Percentiles rank a stretch among this genome's conserved stretches.
These are phyloP conservation scores for Physcomitrium patens DNA, from an alignment of 225 moss, liverwort and hornwort genomes.

Conservation along the genomic window DNA sequence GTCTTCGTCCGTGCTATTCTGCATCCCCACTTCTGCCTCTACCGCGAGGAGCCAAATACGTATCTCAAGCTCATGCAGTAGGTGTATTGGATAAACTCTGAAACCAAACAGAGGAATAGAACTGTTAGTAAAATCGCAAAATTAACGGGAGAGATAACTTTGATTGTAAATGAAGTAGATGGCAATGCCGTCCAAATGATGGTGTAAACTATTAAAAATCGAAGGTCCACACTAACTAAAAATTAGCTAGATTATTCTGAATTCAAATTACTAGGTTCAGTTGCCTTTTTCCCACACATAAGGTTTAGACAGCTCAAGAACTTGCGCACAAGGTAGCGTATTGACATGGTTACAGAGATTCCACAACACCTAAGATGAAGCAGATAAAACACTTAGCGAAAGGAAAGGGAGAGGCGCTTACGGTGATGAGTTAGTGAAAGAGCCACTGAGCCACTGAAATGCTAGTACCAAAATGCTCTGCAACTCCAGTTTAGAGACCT, in stretches of 20 bases:
- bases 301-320: background rate
- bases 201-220: background rate
- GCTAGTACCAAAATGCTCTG: slow-evolving; percentile 71
- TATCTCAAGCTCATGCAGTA: slow-evolving; percentile 71
- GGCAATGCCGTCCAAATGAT: background rate
- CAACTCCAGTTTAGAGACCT: slow-evolving; percentile 64
- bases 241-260: no score
- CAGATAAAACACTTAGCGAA: background rate
- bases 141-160: background rate
- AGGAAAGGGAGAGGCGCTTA: slow-evolving; percentile 22
- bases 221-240: no score
- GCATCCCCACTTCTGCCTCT: slow-evolving; percentile 63
- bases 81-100: slow-evolving; percentile 68
- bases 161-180: slow-evolving; percentile 1
- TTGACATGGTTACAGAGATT: background rate
- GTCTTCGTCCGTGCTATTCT: slow-evolving; percentile 41
- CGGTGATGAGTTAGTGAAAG: slow-evolving; percentile 63
- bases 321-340: background rate
- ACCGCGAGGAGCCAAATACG: slow-evolving; percentile 86
- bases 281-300: background rate
- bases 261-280: background rate
- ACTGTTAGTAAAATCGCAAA: slow-evolving; percentile 1
- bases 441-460: slow-evolving; percentile 81
- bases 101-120: slow-evolving; percentile 14
- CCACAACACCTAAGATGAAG: slow-evolving; percentile 1